A percentile compares a stretch with the other conserved stretches of the same genome.
These are phyloP conservation scores for Astrothelium macrocarpum DNA, from an alignment of 495 filamentous ascomycete genomes.

Conservation along the genomic window DNA sequence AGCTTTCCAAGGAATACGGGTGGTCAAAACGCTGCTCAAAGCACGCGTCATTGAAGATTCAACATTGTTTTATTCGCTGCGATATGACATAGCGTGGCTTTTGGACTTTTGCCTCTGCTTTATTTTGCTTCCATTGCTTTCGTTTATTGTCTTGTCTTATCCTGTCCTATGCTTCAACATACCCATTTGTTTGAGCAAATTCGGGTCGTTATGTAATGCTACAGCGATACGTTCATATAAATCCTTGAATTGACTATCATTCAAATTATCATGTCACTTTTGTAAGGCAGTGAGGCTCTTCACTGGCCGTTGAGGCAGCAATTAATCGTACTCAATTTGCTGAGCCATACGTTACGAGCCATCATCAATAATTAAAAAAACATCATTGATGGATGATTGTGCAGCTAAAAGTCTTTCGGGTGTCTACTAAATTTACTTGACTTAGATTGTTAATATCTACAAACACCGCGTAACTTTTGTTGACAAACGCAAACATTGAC, in stretches of 20 bases:
- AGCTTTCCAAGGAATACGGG: too few relatives aligned
- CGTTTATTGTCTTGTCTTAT: not conserved
- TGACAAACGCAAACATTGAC: not conserved
- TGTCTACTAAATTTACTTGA: too few relatives aligned
- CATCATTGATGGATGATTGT: too few relatives aligned
- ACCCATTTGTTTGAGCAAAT: conserved; percentile 1
- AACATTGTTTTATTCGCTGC: too few relatives aligned
- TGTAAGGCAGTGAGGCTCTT: too few relatives aligned
- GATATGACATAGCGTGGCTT: not conserved
- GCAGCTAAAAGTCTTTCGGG: too few relatives aligned
- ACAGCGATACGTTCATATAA: not conserved
- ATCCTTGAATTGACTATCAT: not conserved
- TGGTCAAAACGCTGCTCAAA: not conserved
- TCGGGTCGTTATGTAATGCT: not conserved
- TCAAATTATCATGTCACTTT: too few relatives aligned
- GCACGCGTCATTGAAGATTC: not conserved
- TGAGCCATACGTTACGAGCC: not conserved
- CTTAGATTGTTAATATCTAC: too few relatives aligned
- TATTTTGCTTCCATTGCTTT: not conserved
- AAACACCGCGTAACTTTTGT: not conserved
- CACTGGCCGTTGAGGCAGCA: too few relatives aligned
- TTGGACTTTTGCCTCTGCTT: not conserved
- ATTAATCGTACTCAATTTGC: too few relatives aligned
- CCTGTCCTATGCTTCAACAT: too few relatives aligned
- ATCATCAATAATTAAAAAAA: conserved; percentile 6